phyloP scores from a whole-genome alignment of 768 basidiomycete genomes.

The Wakefieldia striispora region DNA sequence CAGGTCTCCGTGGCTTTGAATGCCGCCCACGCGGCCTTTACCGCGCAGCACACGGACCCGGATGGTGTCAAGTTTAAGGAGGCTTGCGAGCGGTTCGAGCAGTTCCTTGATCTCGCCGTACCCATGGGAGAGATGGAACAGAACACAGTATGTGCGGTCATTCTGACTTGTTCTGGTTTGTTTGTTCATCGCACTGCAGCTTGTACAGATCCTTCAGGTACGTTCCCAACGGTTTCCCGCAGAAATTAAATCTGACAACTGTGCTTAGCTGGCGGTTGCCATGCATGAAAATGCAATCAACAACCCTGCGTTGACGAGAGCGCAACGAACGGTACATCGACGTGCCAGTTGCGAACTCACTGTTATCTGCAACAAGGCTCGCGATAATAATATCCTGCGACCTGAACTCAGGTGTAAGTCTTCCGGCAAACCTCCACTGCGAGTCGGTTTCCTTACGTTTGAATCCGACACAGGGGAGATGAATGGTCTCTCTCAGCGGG shows the following conservation, averaged over 20 bases:
- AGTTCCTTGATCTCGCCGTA: constrained; percentile 8
- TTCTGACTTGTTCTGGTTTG: not conserved
- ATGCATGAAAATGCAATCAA: constrained; percentile 26
- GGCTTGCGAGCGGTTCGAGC: constrained; percentile 9
- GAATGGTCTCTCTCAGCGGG: not conserved
- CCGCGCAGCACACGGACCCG: constrained; percentile 13
- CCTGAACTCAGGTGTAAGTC: constrained; percentile 16
- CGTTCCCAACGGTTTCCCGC: not conserved
- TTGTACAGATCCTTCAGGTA: constrained; percentile 22
- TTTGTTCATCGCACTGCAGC: constrained; percentile 8
- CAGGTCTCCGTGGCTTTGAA: constrained; percentile 5
- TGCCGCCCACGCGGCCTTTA: constrained; percentile 13
- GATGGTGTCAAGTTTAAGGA: constrained; percentile 7
- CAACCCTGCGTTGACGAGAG: constrained; percentile 2
- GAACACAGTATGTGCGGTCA: constrained; percentile 5
- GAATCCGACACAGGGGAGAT: constrained; percentile 4
- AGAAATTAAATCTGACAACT: not conserved
- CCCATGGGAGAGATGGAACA: constrained; percentile 8
- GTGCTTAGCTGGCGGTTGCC: constrained; percentile 17
- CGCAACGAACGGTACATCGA: constrained; percentile 6
- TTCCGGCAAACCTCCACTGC: not conserved
- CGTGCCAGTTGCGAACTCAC: constrained; percentile 8
- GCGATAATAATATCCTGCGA: not conserved
- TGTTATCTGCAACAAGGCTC: not conserved
- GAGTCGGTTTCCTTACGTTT: not conserved